Evolutionary conservation across 208 protist genomes (phyloP).

Genomic region (Wallacemonas sp.): DNA sequence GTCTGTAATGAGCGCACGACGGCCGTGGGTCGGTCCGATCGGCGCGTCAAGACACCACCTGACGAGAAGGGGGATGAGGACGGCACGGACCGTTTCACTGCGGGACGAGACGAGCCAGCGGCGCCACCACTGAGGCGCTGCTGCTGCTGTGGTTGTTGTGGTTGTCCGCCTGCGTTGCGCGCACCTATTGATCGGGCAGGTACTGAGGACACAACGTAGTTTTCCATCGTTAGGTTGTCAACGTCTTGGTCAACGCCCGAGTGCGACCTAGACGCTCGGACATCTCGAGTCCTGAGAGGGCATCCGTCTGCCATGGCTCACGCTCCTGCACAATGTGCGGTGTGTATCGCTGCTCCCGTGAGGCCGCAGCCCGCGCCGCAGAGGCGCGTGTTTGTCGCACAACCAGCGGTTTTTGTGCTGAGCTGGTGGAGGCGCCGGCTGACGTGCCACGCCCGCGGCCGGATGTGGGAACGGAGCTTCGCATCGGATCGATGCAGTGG

Average conservation of each 20-base stretch:
- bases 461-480: neutral
- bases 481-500: neutral
- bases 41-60: neutral
- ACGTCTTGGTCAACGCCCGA: too few species aligned
- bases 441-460: neutral
- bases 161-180: too few species aligned
- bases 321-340: neutral
- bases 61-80: too few species aligned
- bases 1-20: conserved; percentile 35
- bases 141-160: too few species aligned
- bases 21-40: conserved; percentile 13
- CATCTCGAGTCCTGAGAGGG: too few species aligned
- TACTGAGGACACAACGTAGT: too few species aligned
- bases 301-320: neutral
- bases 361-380: neutral
- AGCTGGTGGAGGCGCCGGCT: neutral
- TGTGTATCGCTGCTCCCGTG: conserved; percentile 1
- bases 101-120: too few species aligned
- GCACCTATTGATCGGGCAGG: too few species aligned
- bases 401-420: neutral
- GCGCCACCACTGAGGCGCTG: too few species aligned
- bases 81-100: too few species aligned
- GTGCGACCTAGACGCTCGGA: too few species aligned
- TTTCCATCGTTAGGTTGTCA: too few species aligned
- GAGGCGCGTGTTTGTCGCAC: conserved; percentile 10